phyloP scores from a whole-genome alignment of 768 basidiomycete species.

The Scleroderma bovista region DNA sequence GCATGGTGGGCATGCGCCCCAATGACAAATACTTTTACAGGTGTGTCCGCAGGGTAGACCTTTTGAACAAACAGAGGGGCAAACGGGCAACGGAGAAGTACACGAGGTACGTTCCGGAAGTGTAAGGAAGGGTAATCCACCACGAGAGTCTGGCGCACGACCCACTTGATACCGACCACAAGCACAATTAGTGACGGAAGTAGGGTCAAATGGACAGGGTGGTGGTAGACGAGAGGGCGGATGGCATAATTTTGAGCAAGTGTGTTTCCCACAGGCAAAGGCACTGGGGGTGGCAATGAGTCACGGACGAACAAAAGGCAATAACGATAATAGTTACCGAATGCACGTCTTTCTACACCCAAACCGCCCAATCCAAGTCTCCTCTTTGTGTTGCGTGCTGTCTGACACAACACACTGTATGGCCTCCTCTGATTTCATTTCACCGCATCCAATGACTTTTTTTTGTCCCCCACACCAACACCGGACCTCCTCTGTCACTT shows the following conservation, averaged over 20 bases:
- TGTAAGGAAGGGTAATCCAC: conserved; percentile 20
- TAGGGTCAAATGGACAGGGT: conserved; percentile 71
- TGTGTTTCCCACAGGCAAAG: conserved; percentile 76
- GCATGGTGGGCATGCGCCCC: conserved; percentile 79
- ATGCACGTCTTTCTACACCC: conserved; percentile 58
- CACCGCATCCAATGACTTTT: conserved; percentile 60
- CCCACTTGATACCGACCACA: conserved; percentile 55
- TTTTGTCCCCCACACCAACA: conserved; percentile 82
- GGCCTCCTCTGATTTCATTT: conserved; percentile 42
- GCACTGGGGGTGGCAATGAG: conserved; percentile 29
- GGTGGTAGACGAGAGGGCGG: conserved; percentile 54
- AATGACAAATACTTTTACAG: conserved; percentile 70
- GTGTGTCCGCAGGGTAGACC: conserved; percentile 66
- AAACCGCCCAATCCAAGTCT: conserved; percentile 61
- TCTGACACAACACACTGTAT: conserved; percentile 20
- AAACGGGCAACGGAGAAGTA: conserved; percentile 76
- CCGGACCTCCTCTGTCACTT: conserved; percentile 40
- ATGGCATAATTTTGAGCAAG: conserved; percentile 73
- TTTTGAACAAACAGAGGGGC: conserved; percentile 62
- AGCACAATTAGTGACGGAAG: conserved; percentile 65
- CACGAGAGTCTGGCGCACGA: conserved; percentile 35
- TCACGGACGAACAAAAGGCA: not conserved
- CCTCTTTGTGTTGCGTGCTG: conserved; percentile 25
- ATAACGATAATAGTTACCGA: conserved; percentile 35
- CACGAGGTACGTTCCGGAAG: conserved; percentile 50